A percentile compares a stretch with the other conserved stretches of the same genome.
These are phyloP conservation scores for Amphirosellinia nigrospora DNA, from an alignment of 495 filamentous ascomycete species.

Conservation along the genomic window DNA sequence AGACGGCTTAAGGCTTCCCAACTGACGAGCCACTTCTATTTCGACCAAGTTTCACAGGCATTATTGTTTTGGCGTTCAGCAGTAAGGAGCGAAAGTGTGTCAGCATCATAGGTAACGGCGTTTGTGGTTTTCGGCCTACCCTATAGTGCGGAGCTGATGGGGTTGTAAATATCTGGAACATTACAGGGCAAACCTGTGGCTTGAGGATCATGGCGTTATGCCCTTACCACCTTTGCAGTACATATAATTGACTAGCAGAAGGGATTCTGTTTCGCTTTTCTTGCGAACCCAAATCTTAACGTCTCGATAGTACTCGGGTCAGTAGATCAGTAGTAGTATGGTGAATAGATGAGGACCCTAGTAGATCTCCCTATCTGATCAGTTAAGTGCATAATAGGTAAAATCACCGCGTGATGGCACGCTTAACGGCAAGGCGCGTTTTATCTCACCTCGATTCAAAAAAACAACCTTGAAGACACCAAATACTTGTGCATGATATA, in stretches of 20 bases:
- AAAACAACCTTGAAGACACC: no score
- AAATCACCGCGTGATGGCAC: neutral
- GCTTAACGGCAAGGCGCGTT: neutral
- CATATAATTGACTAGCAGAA: conserved; percentile 10
- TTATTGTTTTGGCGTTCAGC: conserved; percentile 29
- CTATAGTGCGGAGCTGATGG: conserved; percentile 25
- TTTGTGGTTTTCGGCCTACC: conserved; percentile 37
- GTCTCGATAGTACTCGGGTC: neutral
- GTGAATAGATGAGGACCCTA: neutral
- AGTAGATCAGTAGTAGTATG: neutral
- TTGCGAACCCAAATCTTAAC: neutral
- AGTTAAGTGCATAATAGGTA: neutral
- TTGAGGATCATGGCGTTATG: conserved; percentile 16
- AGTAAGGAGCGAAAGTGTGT: conserved; percentile 18
- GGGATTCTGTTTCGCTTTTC: neutral
- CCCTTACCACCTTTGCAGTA: conserved; percentile 7
- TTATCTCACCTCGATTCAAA: neutral
- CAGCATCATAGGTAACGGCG: conserved; percentile 35
- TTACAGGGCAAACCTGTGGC: conserved; percentile 19
- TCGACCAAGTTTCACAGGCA: conserved; percentile 27
- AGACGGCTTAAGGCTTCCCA: conserved; percentile 21
- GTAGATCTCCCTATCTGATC: neutral
- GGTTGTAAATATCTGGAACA: conserved; percentile 20
- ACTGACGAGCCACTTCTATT: conserved; percentile 17
- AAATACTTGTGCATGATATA: neutral